Base-by-base conservation (phyloP, 2,329 filamentous ascomycete species). In the Rugonectria rugulosa region DNA sequence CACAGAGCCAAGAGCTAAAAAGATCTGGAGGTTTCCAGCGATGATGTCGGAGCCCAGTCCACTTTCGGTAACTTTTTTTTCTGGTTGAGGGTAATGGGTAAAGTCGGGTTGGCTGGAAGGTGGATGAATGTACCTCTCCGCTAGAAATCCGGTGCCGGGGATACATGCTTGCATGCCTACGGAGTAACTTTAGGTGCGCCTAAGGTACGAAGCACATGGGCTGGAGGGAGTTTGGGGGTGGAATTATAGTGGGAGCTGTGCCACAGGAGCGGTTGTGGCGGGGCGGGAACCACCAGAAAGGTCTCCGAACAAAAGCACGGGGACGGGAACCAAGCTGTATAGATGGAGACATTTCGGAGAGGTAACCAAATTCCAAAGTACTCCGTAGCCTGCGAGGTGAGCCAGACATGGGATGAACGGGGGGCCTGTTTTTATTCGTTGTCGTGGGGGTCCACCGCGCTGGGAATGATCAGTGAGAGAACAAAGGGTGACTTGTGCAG, bases 201-300 rank as follows among this genome's bases (percentile, higher is more conserved):
- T n/a, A n/a, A n/a, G n/a, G n/a, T n/a, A n/a, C n/a, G n/a, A n/a
- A n/a, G n/a, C n/a, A n/a, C n/a, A n/a, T n/a, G n/a, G n/a, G n/a
- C n/a, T n/a, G n/a, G n/a, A n/a, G n/a, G n/a, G n/a, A n/a, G n/a
- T n/a, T n/a, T n/a, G n/a, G n/a, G n/a, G n/a, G n/a, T n/a, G 11
- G 24, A 27, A 27, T 27, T 11, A 11, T 11, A 14, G 29, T 8
- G 29, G 12, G 12, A 29, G 38, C 37, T 44, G 46, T 45, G 62
- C 60, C 62, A 65, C 60, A 67, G 57, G 52, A 36, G 45, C 49
- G 44, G 62, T 57, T 67, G 62, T 67, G 64, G 64, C 62, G 64
- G 64, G 55, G 62, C 52, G 49, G 61, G 57, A 27, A 27, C 24
- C 24, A 27, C n/a, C n/a, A n/a, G n/a, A n/a, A n/a, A n/a, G n/a